Evolutionary conservation across 306 rosid species (phyloP), one percentile per base, ranked within the genome.

Genomic region (Glycine tomentella): DNA sequence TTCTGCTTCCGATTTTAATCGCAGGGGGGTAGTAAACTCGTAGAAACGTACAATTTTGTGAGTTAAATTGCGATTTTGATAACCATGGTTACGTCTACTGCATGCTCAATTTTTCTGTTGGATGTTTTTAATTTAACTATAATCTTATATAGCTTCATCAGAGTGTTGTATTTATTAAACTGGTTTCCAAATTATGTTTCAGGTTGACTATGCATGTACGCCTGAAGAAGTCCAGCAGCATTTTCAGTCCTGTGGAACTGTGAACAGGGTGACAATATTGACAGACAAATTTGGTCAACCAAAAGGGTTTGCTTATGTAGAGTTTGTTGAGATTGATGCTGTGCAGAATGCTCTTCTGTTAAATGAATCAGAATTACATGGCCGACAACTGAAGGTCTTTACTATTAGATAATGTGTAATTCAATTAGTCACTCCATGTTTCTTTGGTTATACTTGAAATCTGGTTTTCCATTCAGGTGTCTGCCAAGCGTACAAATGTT

Each of bases 191-290:
- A 81, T 81, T 71, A 31, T 78, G 58, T 64, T 81, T 83, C 91
- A 96, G 99, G 99, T 96, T 69, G 99, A 96, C 85, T 96, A 96
- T 83, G 94, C 92, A 31, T 96, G 99, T 75, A 93, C 97, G 0
- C 99, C 99, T 74, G 99, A 96, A 86, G 99, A 96, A 86, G 99
- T 96, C 75, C 99, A 96, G 79, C 99, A 96, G 82, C 99, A 92
- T 88, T 96, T 96, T 85, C 99, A 96, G 87, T 96, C 99, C n/a
- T 96, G 99, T 84, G 99, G 99, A 84, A 96, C 99, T 48, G 99
- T 96, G 77, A 96, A 96, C 89, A 88, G 99, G 86, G 99, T 93
- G 67, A 96, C 99, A 3, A 96, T 96, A 82, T 85, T 96, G 98
- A 93, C 99, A 0, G 99, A 96, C 90, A 96, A 96, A 87, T 96